Conservation (phyloP, 345 rosid species). For the Syzygium aqueum region DNA sequence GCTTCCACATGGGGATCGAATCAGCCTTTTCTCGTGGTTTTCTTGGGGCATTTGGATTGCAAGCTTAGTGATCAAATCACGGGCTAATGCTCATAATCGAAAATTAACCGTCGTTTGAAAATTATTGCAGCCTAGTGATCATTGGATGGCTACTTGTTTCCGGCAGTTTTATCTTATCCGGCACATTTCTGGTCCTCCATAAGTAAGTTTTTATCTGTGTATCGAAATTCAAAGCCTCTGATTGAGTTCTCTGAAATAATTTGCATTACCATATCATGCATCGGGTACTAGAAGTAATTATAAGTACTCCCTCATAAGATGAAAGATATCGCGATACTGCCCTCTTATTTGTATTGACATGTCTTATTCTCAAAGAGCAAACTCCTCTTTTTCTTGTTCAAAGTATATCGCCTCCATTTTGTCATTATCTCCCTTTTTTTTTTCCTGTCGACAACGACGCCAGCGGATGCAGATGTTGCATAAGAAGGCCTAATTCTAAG, state of each 20-base stretch:
- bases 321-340: neutral
- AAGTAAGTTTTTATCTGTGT: slow-evolving; percentile 40
- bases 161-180: slow-evolving; percentile 80
- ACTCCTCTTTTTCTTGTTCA: neutral
- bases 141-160: slow-evolving; percentile 90
- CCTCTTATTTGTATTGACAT: neutral
- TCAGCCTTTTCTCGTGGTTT: neutral
- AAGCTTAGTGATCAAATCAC: neutral
- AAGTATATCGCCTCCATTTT: neutral
- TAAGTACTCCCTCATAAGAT: neutral
- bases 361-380: neutral
- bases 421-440: neutral
- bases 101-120: neutral
- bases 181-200: slow-evolving; percentile 81
- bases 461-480: neutral
- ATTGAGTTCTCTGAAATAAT: neutral
- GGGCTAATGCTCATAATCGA: neutral
- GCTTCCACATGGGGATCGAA: neutral
- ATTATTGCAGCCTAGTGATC: slow-evolving; percentile 58
- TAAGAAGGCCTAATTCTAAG: neutral
- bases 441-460: neutral
- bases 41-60: neutral
- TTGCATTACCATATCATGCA: neutral
- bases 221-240: neutral
- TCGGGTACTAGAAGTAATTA: neutral